Evolutionary conservation across 2,329 filamentous ascomycete species (phyloP), one percentile per base, ranked within the genome.

Genomic region (Botrytis tulipae): DNA sequence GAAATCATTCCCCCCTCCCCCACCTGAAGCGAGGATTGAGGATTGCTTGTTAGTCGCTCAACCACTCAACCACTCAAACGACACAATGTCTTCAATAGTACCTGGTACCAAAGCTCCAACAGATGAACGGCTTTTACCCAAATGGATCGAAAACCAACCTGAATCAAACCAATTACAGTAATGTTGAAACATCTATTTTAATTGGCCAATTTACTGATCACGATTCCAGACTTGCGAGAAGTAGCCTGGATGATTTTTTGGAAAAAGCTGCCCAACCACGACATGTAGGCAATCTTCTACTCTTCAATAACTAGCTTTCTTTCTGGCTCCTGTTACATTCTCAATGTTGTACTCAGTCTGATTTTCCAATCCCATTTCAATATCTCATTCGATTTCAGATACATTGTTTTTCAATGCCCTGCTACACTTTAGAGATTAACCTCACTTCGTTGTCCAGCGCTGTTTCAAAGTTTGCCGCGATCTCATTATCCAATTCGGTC

Each of bases 61-160:
- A 57, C 25, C 48, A 57, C 35, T 57, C 66, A 16, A 57, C 25
- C 48, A 57, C 66, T 57, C 44, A n/a, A 7, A 68, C 35, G n/a
- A 69, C 18, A 65, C n/a, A 40, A 65, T 69, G 66, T 42, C 66
- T 14, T 57, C 48, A 42, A 44, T 37, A 42, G 42, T 20, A 16
- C 46, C 40, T 20, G 20, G 37, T 35, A 29, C 40, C 48, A 22
- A 32, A 59, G 35, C 3, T 46, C 78, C 77, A 59, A 51, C 32
- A 10, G 79, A 81, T 69, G 78, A 79, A 29, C 71, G 76, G 57
- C 69, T 78, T 42, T 12, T 79, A n/a, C 46, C 80, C 37, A 77
- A 82, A 81, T 85, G 84, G 84, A 80, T 86, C 63, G 84, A 86
- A 75, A 79, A 77, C n/a, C 82, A 84, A 68, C 78, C 81, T 44